Conservation (phyloP, 2,329 filamentous ascomycete species). For the Truncatella angustata region DNA sequence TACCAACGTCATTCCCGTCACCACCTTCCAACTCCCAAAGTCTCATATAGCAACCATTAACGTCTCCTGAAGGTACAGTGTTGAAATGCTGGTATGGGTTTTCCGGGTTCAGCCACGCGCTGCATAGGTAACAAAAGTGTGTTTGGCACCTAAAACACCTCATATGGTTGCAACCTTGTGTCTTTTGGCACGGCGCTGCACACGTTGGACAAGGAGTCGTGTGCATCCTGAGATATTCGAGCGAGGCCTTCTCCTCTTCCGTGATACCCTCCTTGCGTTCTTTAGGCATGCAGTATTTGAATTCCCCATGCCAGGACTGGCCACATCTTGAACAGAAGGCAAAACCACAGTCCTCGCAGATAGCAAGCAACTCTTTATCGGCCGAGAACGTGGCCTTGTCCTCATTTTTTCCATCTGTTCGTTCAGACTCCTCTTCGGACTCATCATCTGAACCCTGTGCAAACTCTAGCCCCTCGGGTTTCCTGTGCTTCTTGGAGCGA, state of each 20-base stretch:
- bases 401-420: conserved; percentile 31
- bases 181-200: conserved; percentile 81
- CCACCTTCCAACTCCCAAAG: conserved; percentile 89
- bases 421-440: conserved; percentile 48
- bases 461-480: conserved; percentile 65
- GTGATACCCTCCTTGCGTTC: conserved; percentile 69
- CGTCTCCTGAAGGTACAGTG: conserved; percentile 46
- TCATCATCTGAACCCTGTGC: conserved; percentile 54
- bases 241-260: conserved; percentile 80
- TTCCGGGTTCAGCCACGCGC: conserved; percentile 74
- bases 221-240: conserved; percentile 78
- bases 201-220: conserved; percentile 91
- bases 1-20: conserved; percentile 58
- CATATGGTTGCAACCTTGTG: conserved; percentile 96
- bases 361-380: conserved; percentile 62
- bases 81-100: conserved; percentile 94
- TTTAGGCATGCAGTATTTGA: conserved; percentile 65
- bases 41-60: conserved; percentile 74
- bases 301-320: conserved; percentile 91
- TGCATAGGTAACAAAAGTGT: conserved; percentile 95
- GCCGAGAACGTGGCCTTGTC: conserved; percentile 19
- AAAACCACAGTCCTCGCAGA: conserved; percentile 86
- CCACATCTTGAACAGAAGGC: conserved; percentile 75
- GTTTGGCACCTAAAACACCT: conserved; percentile 84
- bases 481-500: conserved; percentile 69